Evolutionary conservation across 2,329 filamentous ascomycete species (phyloP), one percentile per base, ranked within the genome.

Genomic region (Basipetospora sp.): DNA sequence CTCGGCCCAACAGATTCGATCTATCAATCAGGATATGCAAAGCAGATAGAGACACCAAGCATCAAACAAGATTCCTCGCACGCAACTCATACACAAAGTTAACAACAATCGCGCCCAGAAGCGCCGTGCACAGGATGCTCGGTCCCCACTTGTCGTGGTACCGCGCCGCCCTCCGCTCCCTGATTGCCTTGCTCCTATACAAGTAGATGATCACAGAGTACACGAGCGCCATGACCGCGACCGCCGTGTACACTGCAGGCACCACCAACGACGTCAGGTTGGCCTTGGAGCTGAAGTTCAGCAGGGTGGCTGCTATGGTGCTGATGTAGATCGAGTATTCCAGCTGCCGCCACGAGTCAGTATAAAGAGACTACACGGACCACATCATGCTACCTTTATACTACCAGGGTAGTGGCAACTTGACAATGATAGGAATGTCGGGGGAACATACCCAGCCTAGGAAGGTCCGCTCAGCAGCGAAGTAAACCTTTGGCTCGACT

Each of bases 401-500:
- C n/a, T n/a, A n/a, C n/a, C n/a, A n/a, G n/a, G n/a, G n/a, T n/a
- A n/a, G n/a, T n/a, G n/a, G n/a, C n/a, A n/a, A n/a, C n/a, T n/a
- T n/a, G n/a, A n/a, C n/a, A n/a, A n/a, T n/a, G n/a, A n/a, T 8
- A n/a, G n/a, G n/a, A n/a, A n/a, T n/a, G n/a, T n/a, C n/a, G n/a
- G 13, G 22, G 11, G 18, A 18, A 62, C 74, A 63, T 60, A 81
- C 77, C 86, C 90, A 98, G 44, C 85, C 83, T 41, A 98, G 70
- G 61, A 94, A 98, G 1, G 90, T 98, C 45, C 90, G 75, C 59
- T 98, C 90, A 1, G 86, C 87, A 16, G 90, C 90, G 54, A 98
- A 94, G 58, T 86, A 94, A 36, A 98, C 90, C 62, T 98, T 98
- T 25, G 90, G 90, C 58, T 98, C 90, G 25, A 98, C 87, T 34